Base-by-base conservation (phyloP, 192 early-diverging fungal species). In the Coemansia aciculifera region DNA sequence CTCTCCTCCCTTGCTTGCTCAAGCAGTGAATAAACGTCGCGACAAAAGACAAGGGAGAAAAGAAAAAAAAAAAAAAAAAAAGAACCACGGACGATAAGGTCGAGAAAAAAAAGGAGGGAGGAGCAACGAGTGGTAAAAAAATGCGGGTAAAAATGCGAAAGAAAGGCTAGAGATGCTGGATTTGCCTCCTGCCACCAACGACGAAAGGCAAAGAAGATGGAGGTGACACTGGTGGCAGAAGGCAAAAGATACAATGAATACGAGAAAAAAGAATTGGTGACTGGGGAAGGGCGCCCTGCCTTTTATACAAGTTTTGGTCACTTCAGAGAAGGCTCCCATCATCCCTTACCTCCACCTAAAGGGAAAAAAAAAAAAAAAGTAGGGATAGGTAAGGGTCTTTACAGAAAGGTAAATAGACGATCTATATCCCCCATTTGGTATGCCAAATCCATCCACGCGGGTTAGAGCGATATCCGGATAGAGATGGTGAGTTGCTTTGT, bases 111-210 rank as follows among this genome's bases (percentile, higher is more conserved):
- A 12, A 56, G 15, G 10, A 56, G 29, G 13, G 11, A 56, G 29
- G 27, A 32, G 52, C 29, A 48, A 6, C 46, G n/a, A 48, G 15
- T 44, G 10, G 21, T 5, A n/a, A 57, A 57, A 57, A 15, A 32
- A 57, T 57, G 54, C 54, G 27, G 54, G 27, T 32, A 57, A 19
- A 9, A 23, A 57, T 57, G 54, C 54, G 54, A 32, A 15, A 32
- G 32, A n/a, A 29, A 12, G 5, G 46, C 9, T n/a, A 9, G n/a
- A 54, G 9, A 54, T 57, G 31, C 54, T 21, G 15, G 5, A 4
- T 57, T 34, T 34, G 54, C 54, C 54, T 57, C 29, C 29, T 57
- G 54, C 27, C 54, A 57, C 54, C 54, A 57, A 31, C 15, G 5
- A 34, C 15, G 10, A 13, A 57, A 7, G 6, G 13, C 15, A 6